These are phyloP conservation scores for Escallonia rubra DNA, from an alignment of 129 eudicot genomes.

Conservation along the genomic window DNA sequence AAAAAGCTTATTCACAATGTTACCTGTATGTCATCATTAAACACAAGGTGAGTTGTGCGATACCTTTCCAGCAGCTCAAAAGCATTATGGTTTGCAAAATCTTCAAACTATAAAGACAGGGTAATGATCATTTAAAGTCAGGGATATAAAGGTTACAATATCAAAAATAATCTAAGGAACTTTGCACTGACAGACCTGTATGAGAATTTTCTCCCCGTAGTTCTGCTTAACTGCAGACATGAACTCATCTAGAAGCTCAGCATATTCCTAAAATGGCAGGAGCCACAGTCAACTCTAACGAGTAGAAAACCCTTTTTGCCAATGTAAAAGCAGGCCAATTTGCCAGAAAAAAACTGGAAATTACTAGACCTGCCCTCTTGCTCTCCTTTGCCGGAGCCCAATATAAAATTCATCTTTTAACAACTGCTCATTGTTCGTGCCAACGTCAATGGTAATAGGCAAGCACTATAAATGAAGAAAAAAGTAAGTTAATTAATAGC, in stretches of 20 bases:
- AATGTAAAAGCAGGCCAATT: neutral
- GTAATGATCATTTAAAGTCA: neutral
- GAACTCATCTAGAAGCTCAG: slow-evolving; percentile 71
- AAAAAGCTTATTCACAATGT: neutral
- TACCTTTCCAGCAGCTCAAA: slow-evolving; percentile 75
- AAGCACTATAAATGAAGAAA: slow-evolving; percentile 38
- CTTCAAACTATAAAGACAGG: slow-evolving; percentile 57
- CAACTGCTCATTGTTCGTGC: slow-evolving; percentile 71
- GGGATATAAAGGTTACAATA: neutral
- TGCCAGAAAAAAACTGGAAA: neutral
- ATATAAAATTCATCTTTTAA: slow-evolving; percentile 75
- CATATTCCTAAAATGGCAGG: slow-evolving; percentile 51
- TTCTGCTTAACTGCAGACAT: slow-evolving; percentile 80
- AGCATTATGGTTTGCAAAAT: slow-evolving; percentile 96
- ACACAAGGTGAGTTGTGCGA: slow-evolving; percentile 79
- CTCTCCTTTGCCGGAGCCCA: slow-evolving; percentile 72
- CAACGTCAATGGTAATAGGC: slow-evolving; percentile 85
- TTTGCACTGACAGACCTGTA: slow-evolving; percentile 36
- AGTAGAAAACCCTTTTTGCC: neutral
- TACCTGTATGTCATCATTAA: slow-evolving; percentile 97
- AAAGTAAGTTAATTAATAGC: neutral
- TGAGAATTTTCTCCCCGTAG: slow-evolving; percentile 77
- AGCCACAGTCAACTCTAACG: neutral
- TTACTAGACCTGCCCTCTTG: slow-evolving; percentile 54
- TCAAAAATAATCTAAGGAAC: neutral